A percentile compares a stretch with the other conserved stretches of the same genome.
Evolutionary conservation across 306 rosid genomes (phyloP).

Genomic region (Acmispon strigosus): DNA sequence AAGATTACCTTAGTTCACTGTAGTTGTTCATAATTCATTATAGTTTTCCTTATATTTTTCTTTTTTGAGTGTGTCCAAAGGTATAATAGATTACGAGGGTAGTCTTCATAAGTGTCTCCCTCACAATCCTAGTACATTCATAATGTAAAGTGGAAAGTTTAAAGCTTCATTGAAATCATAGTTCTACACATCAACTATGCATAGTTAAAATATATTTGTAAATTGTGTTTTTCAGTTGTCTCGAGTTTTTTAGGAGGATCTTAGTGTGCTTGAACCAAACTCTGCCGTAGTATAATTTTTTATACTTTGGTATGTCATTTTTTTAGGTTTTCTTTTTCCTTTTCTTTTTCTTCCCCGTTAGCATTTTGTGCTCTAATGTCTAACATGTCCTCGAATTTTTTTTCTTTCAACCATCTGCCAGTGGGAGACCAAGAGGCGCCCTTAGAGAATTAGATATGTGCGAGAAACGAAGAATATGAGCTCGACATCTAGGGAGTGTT

Average conservation of each 20-base stretch:
- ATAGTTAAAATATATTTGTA: neutral
- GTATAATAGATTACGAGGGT: neutral
- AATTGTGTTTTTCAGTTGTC: neutral
- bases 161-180: neutral
- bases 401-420: no score
- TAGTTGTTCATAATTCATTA: constrained; percentile 24
- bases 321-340: no score
- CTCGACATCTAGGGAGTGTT: no score
- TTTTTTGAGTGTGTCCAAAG: neutral
- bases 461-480: no score
- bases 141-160: neutral
- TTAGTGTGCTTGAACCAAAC: neutral
- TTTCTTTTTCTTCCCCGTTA: no score
- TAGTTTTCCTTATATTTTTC: neutral
- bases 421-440: no score
- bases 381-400: no score
- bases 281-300: no score
- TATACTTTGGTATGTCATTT: no score
- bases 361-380: no score
- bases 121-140: neutral
- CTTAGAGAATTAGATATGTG: no score
- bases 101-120: neutral
- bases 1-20: constrained; percentile 57
- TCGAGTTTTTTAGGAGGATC: neutral
- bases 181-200: neutral